Conservation (phyloP, 768 basidiomycete species). For the Melanogaster broomeanus region DNA sequence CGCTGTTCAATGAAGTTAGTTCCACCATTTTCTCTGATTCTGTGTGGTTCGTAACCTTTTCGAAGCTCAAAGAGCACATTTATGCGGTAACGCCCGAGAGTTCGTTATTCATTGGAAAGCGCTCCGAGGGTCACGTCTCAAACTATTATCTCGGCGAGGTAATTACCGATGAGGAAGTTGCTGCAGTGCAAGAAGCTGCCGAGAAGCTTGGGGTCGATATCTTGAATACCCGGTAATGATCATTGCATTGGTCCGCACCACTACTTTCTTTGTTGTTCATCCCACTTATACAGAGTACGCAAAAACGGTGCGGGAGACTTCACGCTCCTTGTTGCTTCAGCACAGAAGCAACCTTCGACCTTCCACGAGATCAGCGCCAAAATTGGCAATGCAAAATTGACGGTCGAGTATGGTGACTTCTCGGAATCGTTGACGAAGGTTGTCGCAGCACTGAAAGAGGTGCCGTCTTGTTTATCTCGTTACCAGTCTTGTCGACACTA, state of each 20-base stretch:
- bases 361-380: conserved; percentile 49
- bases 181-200: conserved; percentile 69
- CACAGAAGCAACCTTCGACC: conserved; percentile 39
- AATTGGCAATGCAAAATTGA: conserved; percentile 50
- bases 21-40: background rate
- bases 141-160: conserved; percentile 83
- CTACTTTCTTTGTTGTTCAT: background rate
- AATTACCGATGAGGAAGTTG: conserved; percentile 77
- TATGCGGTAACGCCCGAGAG: conserved; percentile 67
- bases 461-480: conserved; percentile 16
- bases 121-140: conserved; percentile 71
- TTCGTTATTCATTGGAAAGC: conserved; percentile 78
- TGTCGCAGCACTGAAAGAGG: conserved; percentile 61
- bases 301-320: conserved; percentile 67
- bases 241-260: background rate
- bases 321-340: conserved; percentile 76
- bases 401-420: conserved; percentile 78
- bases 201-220: conserved; percentile 77
- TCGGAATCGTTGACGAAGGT: conserved; percentile 54
- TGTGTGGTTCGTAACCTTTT: conserved; percentile 3
- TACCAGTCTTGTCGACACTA: background rate
- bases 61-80: conserved; percentile 71
- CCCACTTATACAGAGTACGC: conserved; percentile 51
- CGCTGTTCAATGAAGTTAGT: conserved; percentile 65
- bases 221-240: conserved; percentile 72